Evolutionary conservation across 2,329 filamentous ascomycete genomes (phyloP).

Genomic region (Thelonectria rubi): DNA sequence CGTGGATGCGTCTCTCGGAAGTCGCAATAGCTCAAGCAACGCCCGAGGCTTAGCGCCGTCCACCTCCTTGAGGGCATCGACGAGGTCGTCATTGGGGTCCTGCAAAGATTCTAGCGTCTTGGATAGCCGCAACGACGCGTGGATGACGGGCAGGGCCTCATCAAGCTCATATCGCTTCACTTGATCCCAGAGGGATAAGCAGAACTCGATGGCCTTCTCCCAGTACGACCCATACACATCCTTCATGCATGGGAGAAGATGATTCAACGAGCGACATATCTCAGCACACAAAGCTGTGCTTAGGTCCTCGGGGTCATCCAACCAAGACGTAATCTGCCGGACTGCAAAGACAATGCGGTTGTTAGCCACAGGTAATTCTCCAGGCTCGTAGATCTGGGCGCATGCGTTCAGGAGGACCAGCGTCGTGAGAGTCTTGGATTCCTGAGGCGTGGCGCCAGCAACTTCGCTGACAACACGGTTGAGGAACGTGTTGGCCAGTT

Average conservation of each 20-base stretch:
- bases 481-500: constrained; percentile 60
- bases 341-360: constrained; percentile 84
- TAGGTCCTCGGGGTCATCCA: constrained; percentile 61
- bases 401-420: constrained; percentile 65
- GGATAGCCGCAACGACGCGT: constrained; percentile 78
- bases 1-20: constrained; percentile 56
- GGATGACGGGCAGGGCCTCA: constrained; percentile 67
- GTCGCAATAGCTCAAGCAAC: constrained; percentile 70
- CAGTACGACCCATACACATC: constrained; percentile 92
- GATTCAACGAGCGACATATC: constrained; percentile 65
- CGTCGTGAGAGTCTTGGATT: constrained; percentile 56
- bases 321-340: constrained; percentile 78
- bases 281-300: constrained; percentile 57
- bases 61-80: constrained; percentile 74
- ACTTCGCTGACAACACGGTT: constrained; percentile 70
- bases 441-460: constrained; percentile 56
- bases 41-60: constrained; percentile 64
- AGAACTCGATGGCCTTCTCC: constrained; percentile 70
- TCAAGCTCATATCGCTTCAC: constrained; percentile 54
- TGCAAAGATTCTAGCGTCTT: constrained; percentile 68
- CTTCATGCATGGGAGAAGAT: constrained; percentile 76
- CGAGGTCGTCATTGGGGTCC: constrained; percentile 85
- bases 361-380: constrained; percentile 64
- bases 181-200: constrained; percentile 65
- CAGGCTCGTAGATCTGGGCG: constrained; percentile 60